Conservation (phyloP, 2,329 filamentous ascomycete genomes). For the Hymenoscyphus fructigenus region DNA sequence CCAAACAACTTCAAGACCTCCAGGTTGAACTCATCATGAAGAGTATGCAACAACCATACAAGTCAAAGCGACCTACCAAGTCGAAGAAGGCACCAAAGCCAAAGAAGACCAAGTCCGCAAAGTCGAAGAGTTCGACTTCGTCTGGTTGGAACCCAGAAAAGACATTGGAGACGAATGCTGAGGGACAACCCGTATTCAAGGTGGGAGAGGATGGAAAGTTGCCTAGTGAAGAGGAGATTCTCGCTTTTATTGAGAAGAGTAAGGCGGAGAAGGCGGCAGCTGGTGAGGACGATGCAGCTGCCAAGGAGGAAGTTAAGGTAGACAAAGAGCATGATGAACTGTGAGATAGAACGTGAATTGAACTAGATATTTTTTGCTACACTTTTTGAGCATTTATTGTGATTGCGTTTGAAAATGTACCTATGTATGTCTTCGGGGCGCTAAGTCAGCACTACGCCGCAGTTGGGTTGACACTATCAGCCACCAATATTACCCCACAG, state of each 20-base stretch:
- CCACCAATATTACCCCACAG: not conserved
- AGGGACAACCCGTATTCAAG: slow-evolving; percentile 38
- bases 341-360: slow-evolving; percentile 1
- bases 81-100: slow-evolving; percentile 41
- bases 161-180: slow-evolving; percentile 44
- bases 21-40: slow-evolving; percentile 70
- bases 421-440: no score
- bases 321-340: not conserved
- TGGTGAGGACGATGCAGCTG: slow-evolving; percentile 7
- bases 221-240: slow-evolving; percentile 49
- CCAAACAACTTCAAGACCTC: slow-evolving; percentile 69
- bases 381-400: not conserved
- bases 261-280: slow-evolving; percentile 18
- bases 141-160: slow-evolving; percentile 36
- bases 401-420: not conserved
- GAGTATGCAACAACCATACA: slow-evolving; percentile 56
- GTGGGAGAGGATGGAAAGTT: slow-evolving; percentile 44
- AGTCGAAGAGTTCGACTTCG: slow-evolving; percentile 37
- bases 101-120: slow-evolving; percentile 26
- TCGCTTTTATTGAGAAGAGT: slow-evolving; percentile 53
- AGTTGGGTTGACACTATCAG: not conserved
- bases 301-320: not conserved
- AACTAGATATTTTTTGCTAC: not conserved
- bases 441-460: not conserved
- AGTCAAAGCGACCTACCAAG: slow-evolving; percentile 31